Conservation (phyloP, 352 stramenopile species). For the Globisporangium splendens region DNA sequence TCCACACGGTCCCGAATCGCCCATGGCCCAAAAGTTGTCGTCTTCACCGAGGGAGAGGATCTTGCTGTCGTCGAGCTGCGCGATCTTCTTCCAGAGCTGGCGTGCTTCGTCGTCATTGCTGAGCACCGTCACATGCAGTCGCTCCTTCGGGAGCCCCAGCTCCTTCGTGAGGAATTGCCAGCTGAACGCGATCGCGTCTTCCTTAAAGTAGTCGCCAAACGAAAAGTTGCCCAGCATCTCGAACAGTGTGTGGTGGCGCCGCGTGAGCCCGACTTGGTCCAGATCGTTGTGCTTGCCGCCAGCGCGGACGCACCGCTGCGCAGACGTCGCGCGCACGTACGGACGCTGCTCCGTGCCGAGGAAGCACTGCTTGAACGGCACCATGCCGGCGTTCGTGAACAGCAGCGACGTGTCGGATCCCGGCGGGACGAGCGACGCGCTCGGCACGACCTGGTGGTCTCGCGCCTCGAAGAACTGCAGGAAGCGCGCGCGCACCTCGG, state of each 20-base stretch:
- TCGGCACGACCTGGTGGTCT: constrained; percentile 58
- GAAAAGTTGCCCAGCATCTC: constrained; percentile 99
- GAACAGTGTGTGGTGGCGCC: constrained; percentile 98
- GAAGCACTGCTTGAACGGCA: constrained; percentile 93
- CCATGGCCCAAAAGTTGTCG: constrained; percentile 98
- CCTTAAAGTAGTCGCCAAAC: constrained; percentile 98
- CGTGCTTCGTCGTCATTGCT: constrained; percentile 59
- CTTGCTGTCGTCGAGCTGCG: constrained; percentile 42
- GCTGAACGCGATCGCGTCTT: constrained; percentile 92
- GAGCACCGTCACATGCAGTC: constrained; percentile 71
- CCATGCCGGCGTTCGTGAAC: constrained; percentile 98
- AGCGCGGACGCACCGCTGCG: constrained; percentile 96
- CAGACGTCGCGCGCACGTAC: constrained; percentile 90
- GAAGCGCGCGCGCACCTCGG: constrained; percentile 50
- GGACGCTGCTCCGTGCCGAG: constrained; percentile 73
- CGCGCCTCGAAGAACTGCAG: constrained; percentile 67
- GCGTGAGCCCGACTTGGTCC: constrained; percentile 96
- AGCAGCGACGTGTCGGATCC: constrained; percentile 92
- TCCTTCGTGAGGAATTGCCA: constrained; percentile 94
- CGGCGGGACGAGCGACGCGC: constrained; percentile 66
- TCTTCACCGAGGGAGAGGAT: constrained; percentile 74
- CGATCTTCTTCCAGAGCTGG: constrained; percentile 51
- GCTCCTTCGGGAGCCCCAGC: constrained; percentile 49
- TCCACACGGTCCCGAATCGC: constrained; percentile 91
- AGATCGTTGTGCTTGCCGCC: constrained; percentile 99